Conservation (phyloP, 1,284 basidiomycete species). For the Moesziomyces sp. region DNA sequence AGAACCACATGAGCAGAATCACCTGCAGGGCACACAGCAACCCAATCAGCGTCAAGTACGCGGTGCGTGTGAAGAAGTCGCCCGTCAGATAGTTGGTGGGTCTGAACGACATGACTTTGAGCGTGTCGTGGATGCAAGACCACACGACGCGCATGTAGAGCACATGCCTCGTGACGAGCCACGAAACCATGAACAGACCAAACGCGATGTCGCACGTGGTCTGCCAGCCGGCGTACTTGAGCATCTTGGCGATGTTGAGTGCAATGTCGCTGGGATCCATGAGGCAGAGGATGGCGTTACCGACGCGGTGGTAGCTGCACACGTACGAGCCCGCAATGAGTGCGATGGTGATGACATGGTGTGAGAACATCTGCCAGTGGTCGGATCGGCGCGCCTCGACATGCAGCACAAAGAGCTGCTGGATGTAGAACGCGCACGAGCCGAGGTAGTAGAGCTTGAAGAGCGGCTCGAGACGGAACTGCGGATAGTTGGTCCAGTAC, state of each 20-base stretch:
- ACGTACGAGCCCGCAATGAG: slow-evolving; percentile 83
- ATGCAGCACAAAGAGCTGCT: slow-evolving; percentile 88
- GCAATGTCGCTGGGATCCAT: slow-evolving; percentile 96
- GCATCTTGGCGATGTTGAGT: slow-evolving; percentile 88
- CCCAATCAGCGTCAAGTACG: slow-evolving; percentile 31
- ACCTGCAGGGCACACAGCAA: slow-evolving; percentile 70
- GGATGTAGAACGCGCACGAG: slow-evolving; percentile 91
- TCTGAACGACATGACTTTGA: slow-evolving; percentile 24
- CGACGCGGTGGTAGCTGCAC: slow-evolving; percentile 85
- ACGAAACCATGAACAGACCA: slow-evolving; percentile 72
- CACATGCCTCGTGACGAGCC: slow-evolving; percentile 62
- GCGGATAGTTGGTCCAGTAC: slow-evolving; percentile 86
- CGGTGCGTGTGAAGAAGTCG: slow-evolving; percentile 22
- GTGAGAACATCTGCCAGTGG: slow-evolving; percentile 93
- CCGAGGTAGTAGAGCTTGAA: slow-evolving; percentile 73
- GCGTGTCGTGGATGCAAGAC: slow-evolving; percentile 48
- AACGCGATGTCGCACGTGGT: slow-evolving; percentile 81
- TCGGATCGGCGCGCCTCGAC: slow-evolving; percentile 93
- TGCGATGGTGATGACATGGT: slow-evolving; percentile 88
- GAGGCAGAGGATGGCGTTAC: slow-evolving; percentile 85
- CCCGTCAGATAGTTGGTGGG: slow-evolving; percentile 14
- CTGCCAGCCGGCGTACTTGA: slow-evolving; percentile 81
- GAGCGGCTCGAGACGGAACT: slow-evolving; percentile 77
- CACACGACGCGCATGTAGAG: slow-evolving; percentile 55
- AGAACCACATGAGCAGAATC: slow-evolving; percentile 85